phyloP scores from a whole-genome alignment of 2,329 filamentous ascomycete species.

The Alternaria tenuissima region DNA sequence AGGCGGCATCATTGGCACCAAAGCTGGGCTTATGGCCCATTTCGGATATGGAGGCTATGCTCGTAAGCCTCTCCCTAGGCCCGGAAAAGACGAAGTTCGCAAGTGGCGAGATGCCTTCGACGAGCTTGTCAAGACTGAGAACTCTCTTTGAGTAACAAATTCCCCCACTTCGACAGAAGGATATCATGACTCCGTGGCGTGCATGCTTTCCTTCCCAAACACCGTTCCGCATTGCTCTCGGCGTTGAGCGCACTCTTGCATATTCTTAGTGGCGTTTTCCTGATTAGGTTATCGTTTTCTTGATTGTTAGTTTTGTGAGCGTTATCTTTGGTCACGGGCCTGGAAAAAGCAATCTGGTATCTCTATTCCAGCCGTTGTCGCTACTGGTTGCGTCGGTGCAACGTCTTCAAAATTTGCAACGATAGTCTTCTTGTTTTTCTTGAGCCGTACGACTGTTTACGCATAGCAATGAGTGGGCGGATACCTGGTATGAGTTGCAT shows the following conservation, averaged over 20 bases:
- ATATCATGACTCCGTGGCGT: neutral
- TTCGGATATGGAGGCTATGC: slow-evolving; percentile 71
- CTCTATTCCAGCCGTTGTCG: neutral
- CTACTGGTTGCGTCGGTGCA: neutral
- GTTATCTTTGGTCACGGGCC: slow-evolving; percentile 23
- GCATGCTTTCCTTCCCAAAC: slow-evolving; percentile 12
- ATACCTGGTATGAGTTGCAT: slow-evolving; percentile 1
- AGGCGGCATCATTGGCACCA: slow-evolving; percentile 73
- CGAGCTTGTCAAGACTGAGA: slow-evolving; percentile 56
- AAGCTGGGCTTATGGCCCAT: slow-evolving; percentile 69
- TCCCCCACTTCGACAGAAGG: neutral
- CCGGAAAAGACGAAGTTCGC: slow-evolving; percentile 53
- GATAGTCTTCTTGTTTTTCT: neutral
- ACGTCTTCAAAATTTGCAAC: neutral
- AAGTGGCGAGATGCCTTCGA: slow-evolving; percentile 55
- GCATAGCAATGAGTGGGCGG: slow-evolving; percentile 19
- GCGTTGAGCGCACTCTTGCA: slow-evolving; percentile 38
- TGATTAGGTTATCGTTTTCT: slow-evolving; percentile 11
- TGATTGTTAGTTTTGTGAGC: slow-evolving; percentile 10
- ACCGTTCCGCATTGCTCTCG: slow-evolving; percentile 32
- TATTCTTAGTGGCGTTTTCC: slow-evolving; percentile 33
- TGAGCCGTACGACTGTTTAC: slow-evolving; percentile 20
- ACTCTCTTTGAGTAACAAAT: slow-evolving; percentile 34
- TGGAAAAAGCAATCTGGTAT: slow-evolving; percentile 26
- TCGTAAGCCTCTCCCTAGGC: slow-evolving; percentile 64